Base-by-base conservation (phyloP, 306 rosid species). In the Arachis hypogaea region DNA sequence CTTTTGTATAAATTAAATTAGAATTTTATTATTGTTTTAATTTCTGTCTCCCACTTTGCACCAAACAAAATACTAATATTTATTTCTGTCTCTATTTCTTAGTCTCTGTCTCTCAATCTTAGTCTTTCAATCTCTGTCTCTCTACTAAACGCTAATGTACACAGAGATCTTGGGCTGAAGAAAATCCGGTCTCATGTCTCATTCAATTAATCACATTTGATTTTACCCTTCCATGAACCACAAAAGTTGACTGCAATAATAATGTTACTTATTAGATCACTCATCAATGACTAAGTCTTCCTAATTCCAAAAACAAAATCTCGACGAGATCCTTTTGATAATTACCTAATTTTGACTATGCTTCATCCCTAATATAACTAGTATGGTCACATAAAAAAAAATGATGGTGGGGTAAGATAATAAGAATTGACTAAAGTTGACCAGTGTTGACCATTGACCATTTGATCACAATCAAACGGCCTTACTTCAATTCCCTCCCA, bases 121-220 rank as follows among this genome's bases (percentile, higher is more conserved):
- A 14, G 14, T 14, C 14, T 14, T 14, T 14, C 14, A 14, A 14
- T 14, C 14, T 14, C 14, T 14, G 14, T 14, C 14, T 14, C 14
- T 14, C 14, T 14, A 14, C 14, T 14, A 14, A 14, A 14, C 14
- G 14, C 14, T 14, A 14, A 14, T 14, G 14, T 14, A 14, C 14
- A 14, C 14, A 14, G 14, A 14, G 14, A 14, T 87, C 86, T 86
- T 55, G 11, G 69, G 44, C 54, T 4, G 72, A 80, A 85, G 85
- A 82, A 87, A 85, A 81, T 83, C 82, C 57, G 75, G 72, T 66
- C 70, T 41, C 45, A 49, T 87, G 95, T 87, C 89, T 69, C 81
- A 82, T 68, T 78, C 83, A 69, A 36, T 62, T 22, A 22, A 22
- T 74, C 42, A 74, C 51, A 63, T 59, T 63, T 69, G 59, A 43